These are phyloP conservation scores for Hondaea fermentalgiana DNA, from an alignment of 108 stramenopile species.

Conservation along the genomic window DNA sequence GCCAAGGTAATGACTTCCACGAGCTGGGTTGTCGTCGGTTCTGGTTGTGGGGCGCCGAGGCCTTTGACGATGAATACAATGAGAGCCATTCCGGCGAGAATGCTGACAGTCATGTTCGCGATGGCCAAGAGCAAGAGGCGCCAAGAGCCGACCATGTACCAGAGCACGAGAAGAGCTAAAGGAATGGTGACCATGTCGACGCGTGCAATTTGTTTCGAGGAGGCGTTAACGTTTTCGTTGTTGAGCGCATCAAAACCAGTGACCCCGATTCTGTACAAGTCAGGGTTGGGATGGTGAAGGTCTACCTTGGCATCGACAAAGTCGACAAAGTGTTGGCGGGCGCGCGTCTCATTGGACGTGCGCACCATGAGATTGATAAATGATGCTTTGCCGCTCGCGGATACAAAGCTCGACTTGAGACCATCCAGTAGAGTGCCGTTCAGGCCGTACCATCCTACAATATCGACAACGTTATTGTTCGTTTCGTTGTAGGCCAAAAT, in stretches of 20 bases:
- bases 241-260: slow-evolving; percentile 11
- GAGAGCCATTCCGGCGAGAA: background rate
- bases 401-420: background rate
- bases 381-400: background rate
- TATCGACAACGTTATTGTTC: background rate
- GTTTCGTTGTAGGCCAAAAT: background rate
- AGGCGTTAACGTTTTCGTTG: background rate
- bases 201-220: background rate
- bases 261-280: background rate
- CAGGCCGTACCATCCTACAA: background rate
- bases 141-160: background rate
- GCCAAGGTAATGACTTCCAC: background rate
- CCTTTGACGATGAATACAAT: background rate
- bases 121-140: background rate
- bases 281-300: background rate
- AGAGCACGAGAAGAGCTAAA: background rate
- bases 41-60: slow-evolving; percentile 5
- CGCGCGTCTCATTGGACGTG: background rate
- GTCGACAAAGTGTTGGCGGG: background rate
- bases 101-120: background rate
- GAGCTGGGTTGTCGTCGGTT: background rate
- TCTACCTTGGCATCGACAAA: background rate
- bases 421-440: background rate
- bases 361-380: background rate
- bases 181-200: slow-evolving; percentile 13